A percentile compares a stretch with the other conserved stretches of the same genome.
phyloP scores from a whole-genome alignment of 495 filamentous ascomycete genomes.

The Cudoniella acicularis region DNA sequence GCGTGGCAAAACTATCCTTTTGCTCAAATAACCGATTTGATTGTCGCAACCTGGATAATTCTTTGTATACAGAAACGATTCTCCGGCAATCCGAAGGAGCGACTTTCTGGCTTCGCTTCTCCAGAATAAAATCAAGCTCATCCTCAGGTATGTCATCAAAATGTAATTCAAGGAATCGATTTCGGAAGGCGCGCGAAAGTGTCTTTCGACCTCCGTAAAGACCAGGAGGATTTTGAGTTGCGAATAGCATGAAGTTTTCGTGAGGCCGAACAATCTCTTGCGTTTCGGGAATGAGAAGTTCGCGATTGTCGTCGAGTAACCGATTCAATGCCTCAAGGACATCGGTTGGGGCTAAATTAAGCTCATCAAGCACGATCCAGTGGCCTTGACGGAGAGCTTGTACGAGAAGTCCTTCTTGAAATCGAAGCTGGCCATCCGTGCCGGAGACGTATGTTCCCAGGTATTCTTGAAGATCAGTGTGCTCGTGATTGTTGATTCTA shows the following conservation, averaged over 20 bases:
- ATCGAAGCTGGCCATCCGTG: constrained; percentile 75
- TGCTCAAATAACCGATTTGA: constrained; percentile 90
- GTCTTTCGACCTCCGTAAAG: constrained; percentile 93
- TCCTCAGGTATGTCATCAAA: constrained; percentile 97
- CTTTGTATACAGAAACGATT: constrained; percentile 92
- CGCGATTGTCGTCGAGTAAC: constrained; percentile 94
- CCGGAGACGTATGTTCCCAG: constrained; percentile 90
- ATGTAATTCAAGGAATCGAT: constrained; percentile 94
- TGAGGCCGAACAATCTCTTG: constrained; percentile 91
- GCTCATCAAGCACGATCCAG: constrained; percentile 97
- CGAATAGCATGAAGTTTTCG: constrained; percentile 95
- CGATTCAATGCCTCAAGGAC: constrained; percentile 94
- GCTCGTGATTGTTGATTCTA: constrained; percentile 98
- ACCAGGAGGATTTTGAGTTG: constrained; percentile 97
- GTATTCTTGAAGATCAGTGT: constrained; percentile 97
- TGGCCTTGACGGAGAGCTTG: constrained; percentile 88
- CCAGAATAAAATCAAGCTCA: constrained; percentile 89
- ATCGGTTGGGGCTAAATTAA: constrained; percentile 95
- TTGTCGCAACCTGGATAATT: constrained; percentile 84
- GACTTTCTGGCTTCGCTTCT: constrained; percentile 77
- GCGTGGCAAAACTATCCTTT: constrained; percentile 93
- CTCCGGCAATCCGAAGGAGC: constrained; percentile 85
- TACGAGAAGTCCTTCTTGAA: constrained; percentile 92
- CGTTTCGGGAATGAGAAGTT: constrained; percentile 94
- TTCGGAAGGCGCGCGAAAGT: constrained; percentile 90